A percentile compares a stretch with the other conserved stretches of the same genome.
Evolutionary conservation across 108 stramenopile genomes (phyloP).

Genomic region (Skeletonema costatum): DNA sequence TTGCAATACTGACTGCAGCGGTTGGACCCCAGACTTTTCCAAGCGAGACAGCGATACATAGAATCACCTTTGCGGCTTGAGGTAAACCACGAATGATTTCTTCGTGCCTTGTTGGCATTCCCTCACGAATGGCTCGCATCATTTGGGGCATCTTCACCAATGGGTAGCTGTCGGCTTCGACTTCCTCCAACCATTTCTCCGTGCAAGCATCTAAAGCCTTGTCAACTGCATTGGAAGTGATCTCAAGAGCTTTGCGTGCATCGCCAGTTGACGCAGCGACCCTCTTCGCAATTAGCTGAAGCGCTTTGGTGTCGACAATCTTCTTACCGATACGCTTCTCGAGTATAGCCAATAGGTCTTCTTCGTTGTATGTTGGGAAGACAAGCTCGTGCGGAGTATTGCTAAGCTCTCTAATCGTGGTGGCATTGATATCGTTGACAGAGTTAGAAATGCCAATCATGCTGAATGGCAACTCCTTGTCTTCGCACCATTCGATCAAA

Average conservation of each 20-base stretch:
- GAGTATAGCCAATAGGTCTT: constrained; percentile 57
- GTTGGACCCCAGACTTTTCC: constrained; percentile 30
- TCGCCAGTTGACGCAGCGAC: constrained; percentile 66
- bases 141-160: constrained; percentile 63
- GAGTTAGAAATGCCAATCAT: constrained; percentile 86
- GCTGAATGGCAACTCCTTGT: constrained; percentile 47
- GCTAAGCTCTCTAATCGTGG: constrained; percentile 51
- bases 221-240: constrained; percentile 48
- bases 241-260: constrained; percentile 62
- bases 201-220: constrained; percentile 14
- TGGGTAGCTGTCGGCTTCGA: constrained; percentile 28
- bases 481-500: constrained; percentile 46
- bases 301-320: constrained; percentile 60
- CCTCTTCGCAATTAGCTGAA: constrained; percentile 57
- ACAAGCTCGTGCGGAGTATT: constrained; percentile 48
- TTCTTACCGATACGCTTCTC: constrained; percentile 56
- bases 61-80: constrained; percentile 49
- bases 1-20: constrained; percentile 33
- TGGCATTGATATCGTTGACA: constrained; percentile 49
- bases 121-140: constrained; percentile 55
- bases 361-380: constrained; percentile 58
- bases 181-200: constrained; percentile 3
- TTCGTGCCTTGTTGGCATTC: constrained; percentile 33
- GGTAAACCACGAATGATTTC: constrained; percentile 57
- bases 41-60: constrained; percentile 54